Conservation (phyloP, 495 filamentous ascomycete species). For the Cercophora samala region DNA sequence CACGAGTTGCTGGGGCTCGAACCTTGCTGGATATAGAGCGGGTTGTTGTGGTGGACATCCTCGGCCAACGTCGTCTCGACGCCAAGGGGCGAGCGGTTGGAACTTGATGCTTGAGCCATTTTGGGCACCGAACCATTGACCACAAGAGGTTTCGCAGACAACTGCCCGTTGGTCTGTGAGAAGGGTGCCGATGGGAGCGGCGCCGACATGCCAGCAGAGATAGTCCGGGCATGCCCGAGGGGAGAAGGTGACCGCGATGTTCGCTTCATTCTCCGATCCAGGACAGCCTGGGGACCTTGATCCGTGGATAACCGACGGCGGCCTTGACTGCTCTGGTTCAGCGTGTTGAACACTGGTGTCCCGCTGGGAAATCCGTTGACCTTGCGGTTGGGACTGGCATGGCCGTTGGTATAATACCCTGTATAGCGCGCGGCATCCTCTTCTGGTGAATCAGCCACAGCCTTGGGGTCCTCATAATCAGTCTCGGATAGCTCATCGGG, state of each 20-base stretch:
- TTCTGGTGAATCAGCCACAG: constrained; percentile 39
- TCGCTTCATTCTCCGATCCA: constrained; percentile 49
- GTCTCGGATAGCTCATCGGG: constrained; percentile 45
- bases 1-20: constrained; percentile 22
- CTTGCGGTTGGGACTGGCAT: constrained; percentile 33
- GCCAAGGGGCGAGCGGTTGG: constrained; percentile 21
- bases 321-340: constrained; percentile 34
- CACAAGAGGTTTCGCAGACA: constrained; percentile 41
- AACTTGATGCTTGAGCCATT: constrained; percentile 17
- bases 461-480: constrained; percentile 36
- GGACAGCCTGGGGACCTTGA: constrained; percentile 47
- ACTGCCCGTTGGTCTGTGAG: constrained; percentile 27
- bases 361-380: constrained; percentile 35
- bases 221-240: constrained; percentile 44
- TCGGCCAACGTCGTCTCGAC: constrained; percentile 28
- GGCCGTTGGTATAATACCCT: constrained; percentile 41
- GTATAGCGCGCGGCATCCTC: constrained; percentile 39
- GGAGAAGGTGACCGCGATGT: constrained; percentile 56
- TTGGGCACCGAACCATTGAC: constrained; percentile 46
- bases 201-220: constrained; percentile 43
- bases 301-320: constrained; percentile 49
- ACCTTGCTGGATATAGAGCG: constrained; percentile 41
- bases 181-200: constrained; percentile 37
- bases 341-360: constrained; percentile 45
- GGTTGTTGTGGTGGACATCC: constrained; percentile 33